Conservation (phyloP, 306 rosid genomes). For the Macrotyloma uniflorum region DNA sequence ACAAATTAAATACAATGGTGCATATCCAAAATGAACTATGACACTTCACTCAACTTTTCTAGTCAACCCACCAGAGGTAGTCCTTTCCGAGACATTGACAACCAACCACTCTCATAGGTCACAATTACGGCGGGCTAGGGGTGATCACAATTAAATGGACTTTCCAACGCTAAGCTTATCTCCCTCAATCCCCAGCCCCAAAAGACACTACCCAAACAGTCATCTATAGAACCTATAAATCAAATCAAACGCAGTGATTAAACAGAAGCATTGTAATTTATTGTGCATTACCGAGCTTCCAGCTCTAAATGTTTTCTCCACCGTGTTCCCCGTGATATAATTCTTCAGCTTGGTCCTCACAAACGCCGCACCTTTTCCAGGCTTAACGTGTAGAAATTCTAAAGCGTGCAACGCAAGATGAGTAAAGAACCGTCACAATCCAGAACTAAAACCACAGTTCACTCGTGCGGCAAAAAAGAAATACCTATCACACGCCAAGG, state of each 20-base stretch:
- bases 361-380: conserved; percentile 98
- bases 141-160: background rate
- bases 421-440: background rate
- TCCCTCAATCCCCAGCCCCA: background rate
- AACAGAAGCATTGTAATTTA: conserved; percentile 5
- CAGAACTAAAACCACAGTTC: background rate
- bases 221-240: background rate
- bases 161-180: background rate
- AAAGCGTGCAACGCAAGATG: conserved; percentile 16
- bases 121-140: background rate
- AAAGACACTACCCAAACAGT: background rate
- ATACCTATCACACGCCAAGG: conserved; percentile 89
- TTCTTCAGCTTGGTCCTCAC: conserved; percentile 93
- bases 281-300: conserved; percentile 71
- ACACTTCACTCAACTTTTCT: background rate
- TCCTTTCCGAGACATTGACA: background rate
- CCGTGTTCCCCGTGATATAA: conserved; percentile 80
- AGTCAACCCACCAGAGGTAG: background rate
- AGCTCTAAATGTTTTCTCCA: conserved; percentile 94
- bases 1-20: background rate
- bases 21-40: background rate
- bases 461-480: background rate
- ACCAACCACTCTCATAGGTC: background rate
- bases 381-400: conserved; percentile 98
- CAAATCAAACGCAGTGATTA: background rate